A percentile compares a stretch with the other conserved stretches of the same genome.
Evolutionary conservation across 345 rosid genomes (phyloP).

Genomic region (Ceriops decandra): DNA sequence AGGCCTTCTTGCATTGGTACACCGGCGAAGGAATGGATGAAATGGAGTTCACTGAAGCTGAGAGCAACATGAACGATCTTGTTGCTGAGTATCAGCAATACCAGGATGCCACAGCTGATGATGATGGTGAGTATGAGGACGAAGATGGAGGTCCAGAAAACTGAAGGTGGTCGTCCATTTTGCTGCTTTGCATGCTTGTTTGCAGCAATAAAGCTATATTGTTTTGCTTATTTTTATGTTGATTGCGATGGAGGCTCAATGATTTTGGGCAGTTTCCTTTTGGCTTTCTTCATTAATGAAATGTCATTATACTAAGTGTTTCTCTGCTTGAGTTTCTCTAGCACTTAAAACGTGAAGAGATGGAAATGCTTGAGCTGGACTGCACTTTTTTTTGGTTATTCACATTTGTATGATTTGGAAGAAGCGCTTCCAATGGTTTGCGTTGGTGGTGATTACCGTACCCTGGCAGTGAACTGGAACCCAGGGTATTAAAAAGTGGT

Average conservation of each 20-base stretch:
- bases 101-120: slow-evolving; percentile 25
- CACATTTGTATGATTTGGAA: too few species aligned
- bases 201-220: slow-evolving; percentile 6
- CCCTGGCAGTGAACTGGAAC: too few species aligned
- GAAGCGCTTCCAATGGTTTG: too few species aligned
- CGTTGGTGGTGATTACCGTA: too few species aligned
- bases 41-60: slow-evolving; percentile 32
- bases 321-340: too few species aligned
- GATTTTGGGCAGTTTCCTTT: background rate
- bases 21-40: slow-evolving; percentile 33
- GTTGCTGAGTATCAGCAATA: slow-evolving; percentile 34
- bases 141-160: slow-evolving; percentile 12
- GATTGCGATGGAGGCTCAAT: background rate
- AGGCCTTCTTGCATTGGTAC: slow-evolving; percentile 32
- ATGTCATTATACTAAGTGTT: too few species aligned
- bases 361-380: too few species aligned
- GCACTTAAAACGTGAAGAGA: too few species aligned
- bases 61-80: slow-evolving; percentile 25
- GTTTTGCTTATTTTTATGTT: background rate
- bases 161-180: slow-evolving; percentile 22
- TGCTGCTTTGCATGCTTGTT: slow-evolving; percentile 21
- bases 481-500: too few species aligned
- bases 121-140: slow-evolving; percentile 22
- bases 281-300: background rate
- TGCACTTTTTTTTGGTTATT: too few species aligned